Evolutionary conservation across 2,329 filamentous ascomycete genomes (phyloP), one percentile per base, ranked within the genome.

Genomic region (Lachnellula willkommii): DNA sequence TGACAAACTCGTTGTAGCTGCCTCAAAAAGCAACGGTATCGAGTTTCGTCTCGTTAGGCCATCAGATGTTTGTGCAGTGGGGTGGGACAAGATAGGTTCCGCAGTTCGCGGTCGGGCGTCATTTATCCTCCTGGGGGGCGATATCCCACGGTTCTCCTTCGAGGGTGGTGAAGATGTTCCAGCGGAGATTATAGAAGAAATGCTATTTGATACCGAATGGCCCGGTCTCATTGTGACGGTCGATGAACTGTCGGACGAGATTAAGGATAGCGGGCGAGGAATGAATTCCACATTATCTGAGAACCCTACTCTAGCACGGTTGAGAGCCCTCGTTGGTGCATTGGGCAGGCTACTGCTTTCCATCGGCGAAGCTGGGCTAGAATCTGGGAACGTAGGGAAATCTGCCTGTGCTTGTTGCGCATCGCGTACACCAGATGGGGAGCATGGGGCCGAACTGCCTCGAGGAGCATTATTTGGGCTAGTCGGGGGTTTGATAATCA

Each of bases 261-360:
- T 84, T 20, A 92, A 77, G 2, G 92, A 96, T 17, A 95, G 73
- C 0, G 92, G 91, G 11, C 90, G 82, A 5, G 88, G 88, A 64
- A 92, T 92, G 60, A 88, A 91, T 70, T 95, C 89, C 28, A 95
- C 78, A 11, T 83, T 88, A 60, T 95, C 90, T 1, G 89, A 90
- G 67, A 95, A 95, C 1, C 88, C 89, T 47, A 95, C 90, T 12
- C 88, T 79, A 43, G 84, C 80, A 57, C 84, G 81, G 4, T 79
- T 77, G 20, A 63, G 32, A 22, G 57, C 24, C 48, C 60, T 67
- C 9, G 56, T 46, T 3, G 61, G 47, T 32, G 62, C 51, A 47
- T 48, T 59, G 26, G 52, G 35, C 46, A 57, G 53, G n/a, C 47
- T 59, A 47, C 24, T 36, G 47, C 35, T 39, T 32, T 48, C 36